Base-by-base conservation (phyloP, 345 rosid species). In the Pugionium cornutum region DNA sequence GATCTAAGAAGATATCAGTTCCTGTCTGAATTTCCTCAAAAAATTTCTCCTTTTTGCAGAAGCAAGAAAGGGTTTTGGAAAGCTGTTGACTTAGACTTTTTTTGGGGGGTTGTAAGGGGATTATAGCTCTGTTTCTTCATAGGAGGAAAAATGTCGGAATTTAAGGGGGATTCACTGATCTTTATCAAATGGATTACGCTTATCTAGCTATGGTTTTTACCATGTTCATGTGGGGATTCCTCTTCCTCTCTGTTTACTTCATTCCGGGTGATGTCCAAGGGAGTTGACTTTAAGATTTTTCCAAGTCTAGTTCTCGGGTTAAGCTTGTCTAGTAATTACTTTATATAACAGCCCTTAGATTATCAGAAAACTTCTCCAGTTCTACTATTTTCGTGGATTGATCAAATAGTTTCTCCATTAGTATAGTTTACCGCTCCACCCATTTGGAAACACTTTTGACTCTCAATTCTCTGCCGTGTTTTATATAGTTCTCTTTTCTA, bases 191-290 rank as follows among this genome's bases (percentile, higher is more conserved):
- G 53, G 58, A 4, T 51, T 66, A 44, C 45, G 72, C 28, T 59
- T 60, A 5, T 18, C 11, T 28, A 50, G 66, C 59, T 2, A 67
- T 74, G 77, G 57, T 58, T 51, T 65, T 58, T 57, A 69, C 67
- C 58, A 69, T 75, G 79, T 75, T 70, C 62, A 75, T 75, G 79
- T 75, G 75, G 75, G 75, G 75, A n/a, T 75, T 75, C 43, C 68
- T 75, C 35, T 69, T 68, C 79, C 72, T 75, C 62, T 75, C 79
- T 58, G 75, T 75, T 32, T 75, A 46, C 50, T 75, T 75, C 67
- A 75, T 75, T 43, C 79, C 79, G 9, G 72, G 76, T 64, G 41
- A 42, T 58, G 31, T 36, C 8, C 9, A 44, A 53, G 6, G 28
- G 33, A 36, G 55, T 55, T 54, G 64, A 53, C 62, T 49, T 72